Evolutionary conservation across 2,329 filamentous ascomycete genomes (phyloP), one percentile per base, ranked within the genome.

Genomic region (Pseudogymnoascus sp.): DNA sequence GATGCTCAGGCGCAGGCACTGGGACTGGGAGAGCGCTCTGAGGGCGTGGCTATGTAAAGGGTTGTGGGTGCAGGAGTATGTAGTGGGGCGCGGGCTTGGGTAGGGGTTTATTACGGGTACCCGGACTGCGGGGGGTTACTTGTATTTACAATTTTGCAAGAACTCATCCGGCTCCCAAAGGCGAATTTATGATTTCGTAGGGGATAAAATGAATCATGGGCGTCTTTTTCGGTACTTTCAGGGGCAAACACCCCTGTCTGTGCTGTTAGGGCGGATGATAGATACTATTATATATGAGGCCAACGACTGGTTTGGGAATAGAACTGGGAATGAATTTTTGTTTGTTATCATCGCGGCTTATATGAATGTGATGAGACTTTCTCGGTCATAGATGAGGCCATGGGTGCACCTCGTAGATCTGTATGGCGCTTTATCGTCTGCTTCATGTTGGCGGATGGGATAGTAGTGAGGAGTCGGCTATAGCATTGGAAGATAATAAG

Each of bases 251-350:
- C 45, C 45, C 18, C 31, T 55, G 45, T 55, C n/a, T 55, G 45
- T 31, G 45, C 27, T n/a, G 45, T 33, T 55, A 10, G n/a, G 27
- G 27, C 27, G 13, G 45, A 55, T 55, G 45, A 55, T 55, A 55
- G 45, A 55, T 55, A 55, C 27, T 33, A 52, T 31, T 52, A 55
- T 55, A 55, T 55, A 55, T 55, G 45, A 55, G 45, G 45, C 45
- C 45, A 55, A 55, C 45, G 45, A 55, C 45, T 55, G 45, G 45
- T 55, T 55, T 55, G 45, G 45, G 45, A 55, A 55, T 55, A 55
- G 45, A 33, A 55, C 27, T 55, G 27, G 45, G 27, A 55, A 55
- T 55, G 45, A 55, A 55, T 12, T 55, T 55, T 55, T 31, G 27
- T 52, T 29, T 52, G 45, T 52, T 52, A 42, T 42, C 39, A 42